Base-by-base conservation (phyloP, 352 stramenopile genomes). In the Phytophthora sp. region DNA sequence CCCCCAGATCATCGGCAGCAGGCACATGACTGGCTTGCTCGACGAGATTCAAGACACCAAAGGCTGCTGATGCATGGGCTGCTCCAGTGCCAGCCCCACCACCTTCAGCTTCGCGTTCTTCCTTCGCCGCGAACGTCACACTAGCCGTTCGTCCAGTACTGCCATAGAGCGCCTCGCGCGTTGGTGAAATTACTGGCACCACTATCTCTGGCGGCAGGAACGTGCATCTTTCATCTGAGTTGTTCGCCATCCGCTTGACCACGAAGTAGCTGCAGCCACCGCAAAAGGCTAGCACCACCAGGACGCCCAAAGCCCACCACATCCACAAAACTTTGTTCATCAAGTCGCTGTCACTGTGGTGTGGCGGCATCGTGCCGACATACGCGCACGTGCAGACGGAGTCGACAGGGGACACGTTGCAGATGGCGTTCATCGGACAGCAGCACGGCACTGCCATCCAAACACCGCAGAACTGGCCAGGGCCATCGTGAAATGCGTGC, bases 381-480 rank as follows among this genome's bases (percentile, higher is more conserved):
- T 67, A 67, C 21, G 59, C 53, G 53, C 65, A 74, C 3, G 41
- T 55, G 15, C 66, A 70, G 11, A 66, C 39, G 38, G 57, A 74
- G 27, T 69, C 65, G 18, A 39, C 39, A 11, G 46, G 57, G 1
- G 59, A 63, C 28, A 70, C 24, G 20, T 69, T 62, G 49, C 66
- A 74, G 23, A 63, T 41, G 12, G 66, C 59, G 5, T 55, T 53
- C 17, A 60, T 26, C 54, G 59, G 59, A 34, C 66, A 74, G 37
- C 66, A 74, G 34, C 66, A 74, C 15, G 48, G 54, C 34, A 66
- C 21, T 13, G 54, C 59, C 32, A 66, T 46, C 66, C 59, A 74
- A 42, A 23, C 38, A 0, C 54, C 66, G 20, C 59, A 70, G 34
- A 60, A 66, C 21, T 74, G 53, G 5, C 66, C 66, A 6, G 42